phyloP scores from a whole-genome alignment of 2,329 filamentous ascomycete species.

The Colletotrichum noveboracense region DNA sequence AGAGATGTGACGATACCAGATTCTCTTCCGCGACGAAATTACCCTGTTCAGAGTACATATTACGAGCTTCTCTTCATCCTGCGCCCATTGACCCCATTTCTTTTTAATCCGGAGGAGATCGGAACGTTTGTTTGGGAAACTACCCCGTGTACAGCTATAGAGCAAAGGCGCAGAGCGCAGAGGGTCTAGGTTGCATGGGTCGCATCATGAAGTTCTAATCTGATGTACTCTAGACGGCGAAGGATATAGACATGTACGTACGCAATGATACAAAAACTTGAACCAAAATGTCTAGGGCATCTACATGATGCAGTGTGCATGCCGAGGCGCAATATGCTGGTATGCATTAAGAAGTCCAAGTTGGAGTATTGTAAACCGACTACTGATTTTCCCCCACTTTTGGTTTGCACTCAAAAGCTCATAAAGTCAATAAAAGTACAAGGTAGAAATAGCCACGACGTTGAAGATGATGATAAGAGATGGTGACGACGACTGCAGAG shows the following conservation, averaged over 20 bases:
- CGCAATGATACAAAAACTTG: constrained; percentile 29
- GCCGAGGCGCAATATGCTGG: neutral
- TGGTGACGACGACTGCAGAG: neutral
- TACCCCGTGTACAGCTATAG: constrained; percentile 38
- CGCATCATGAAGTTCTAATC: constrained; percentile 44
- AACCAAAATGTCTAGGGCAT: neutral
- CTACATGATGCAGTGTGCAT: neutral
- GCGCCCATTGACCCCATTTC: neutral
- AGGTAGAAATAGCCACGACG: neutral
- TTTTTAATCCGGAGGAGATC: constrained; percentile 1
- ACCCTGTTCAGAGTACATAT: constrained; percentile 21
- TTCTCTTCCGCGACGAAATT: constrained; percentile 5
- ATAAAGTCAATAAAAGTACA: neutral
- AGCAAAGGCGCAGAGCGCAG: constrained; percentile 41
- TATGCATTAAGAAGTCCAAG: neutral
- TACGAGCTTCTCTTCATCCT: constrained; percentile 9
- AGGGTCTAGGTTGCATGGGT: constrained; percentile 33
- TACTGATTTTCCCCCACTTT: neutral
- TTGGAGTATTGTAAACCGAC: neutral
- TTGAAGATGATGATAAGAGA: neutral
- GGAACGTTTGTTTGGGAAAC: neutral
- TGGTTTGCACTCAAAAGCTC: neutral
- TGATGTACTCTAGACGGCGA: constrained; percentile 48
- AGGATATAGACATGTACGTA: constrained; percentile 46
- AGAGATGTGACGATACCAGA: constrained; percentile 17